Base-by-base conservation (phyloP, 805 yeast genomes). In the Dipodascopsis uninucleata region DNA sequence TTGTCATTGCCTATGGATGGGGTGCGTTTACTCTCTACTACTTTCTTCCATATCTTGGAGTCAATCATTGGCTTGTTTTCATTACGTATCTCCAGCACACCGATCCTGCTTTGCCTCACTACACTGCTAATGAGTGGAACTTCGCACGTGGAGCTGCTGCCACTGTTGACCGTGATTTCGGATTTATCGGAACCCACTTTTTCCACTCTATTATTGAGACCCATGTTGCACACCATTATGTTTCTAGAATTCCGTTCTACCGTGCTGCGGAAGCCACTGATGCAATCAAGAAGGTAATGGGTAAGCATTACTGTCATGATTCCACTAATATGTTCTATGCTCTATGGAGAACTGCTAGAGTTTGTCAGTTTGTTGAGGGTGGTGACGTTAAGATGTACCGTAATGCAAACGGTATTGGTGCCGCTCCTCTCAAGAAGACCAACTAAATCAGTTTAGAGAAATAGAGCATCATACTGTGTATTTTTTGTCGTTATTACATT, bases 131-230 rank as follows among this genome's bases (percentile, higher is more conserved):
- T 31, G 81, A 80, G 65, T 85, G 95, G 95, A 85, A 75, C 57
- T 58, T 54, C 43, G 88, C 89, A 39, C 77, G 89, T 61, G 95
- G 95, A 56, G 95, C 95, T 24, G 89, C 93, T 44, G 85, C 90
- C 49, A 85, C 95, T 45, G 79, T 86, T 52, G 95, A 85, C 67
- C 74, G 95, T 61, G 79, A 84, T 61, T 82, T 84, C 62, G 89
- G 90, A 24, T 81, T 85, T 62, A 71, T 82, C 52, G 95, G 95
- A 46, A 71, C 76, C 62, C 76, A 77, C 73, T 70, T 83, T 59
- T 82, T 85, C 79, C 95, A 85, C 67, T 94, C 84, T 64, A 85
- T 85, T 61, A 85, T 85, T 61, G 95, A 85, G 70, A 86, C 95
- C 41, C 95, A 85, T 63, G 95, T 86, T 43, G 74, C 82, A 59